These are phyloP conservation scores for Groenewaldozyma auringiensis DNA, from an alignment of 1,139 yeast species.

Conservation along the genomic window DNA sequence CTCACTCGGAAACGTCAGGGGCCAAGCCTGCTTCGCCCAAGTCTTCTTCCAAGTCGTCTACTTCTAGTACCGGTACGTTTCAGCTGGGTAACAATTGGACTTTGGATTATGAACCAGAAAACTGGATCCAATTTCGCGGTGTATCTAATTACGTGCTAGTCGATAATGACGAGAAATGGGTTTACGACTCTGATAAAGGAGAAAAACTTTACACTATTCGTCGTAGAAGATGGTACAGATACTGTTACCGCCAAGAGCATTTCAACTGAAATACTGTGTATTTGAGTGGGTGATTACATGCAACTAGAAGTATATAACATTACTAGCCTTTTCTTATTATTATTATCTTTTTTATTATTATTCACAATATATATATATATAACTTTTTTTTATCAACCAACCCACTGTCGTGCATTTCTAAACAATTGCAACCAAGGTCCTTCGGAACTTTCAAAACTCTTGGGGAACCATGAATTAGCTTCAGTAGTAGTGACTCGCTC, in stretches of 20 bases:
- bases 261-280: neutral
- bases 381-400: constrained; percentile 37
- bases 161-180: constrained; percentile 29
- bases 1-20: neutral
- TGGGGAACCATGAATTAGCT: constrained; percentile 87
- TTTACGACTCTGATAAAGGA: constrained; percentile 21
- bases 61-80: neutral
- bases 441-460: constrained; percentile 37
- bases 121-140: constrained; percentile 21
- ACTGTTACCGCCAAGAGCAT: constrained; percentile 16
- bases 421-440: constrained; percentile 94
- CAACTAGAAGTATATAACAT: no score
- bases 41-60: neutral
- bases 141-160: constrained; percentile 13
- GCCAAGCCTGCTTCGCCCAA: no score
- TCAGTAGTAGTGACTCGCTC: constrained; percentile 88
- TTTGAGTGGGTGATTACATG: no score
- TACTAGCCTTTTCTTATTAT: neutral
- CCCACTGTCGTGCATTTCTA: constrained; percentile 94
- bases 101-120: constrained; percentile 22
- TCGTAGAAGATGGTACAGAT: constrained; percentile 25
- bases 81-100: constrained; percentile 18
- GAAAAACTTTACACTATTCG: constrained; percentile 16
- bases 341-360: neutral
- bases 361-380: neutral